These are phyloP conservation scores for Rhizopogon vesiculosus DNA, from an alignment of 768 basidiomycete species.

Conservation along the genomic window DNA sequence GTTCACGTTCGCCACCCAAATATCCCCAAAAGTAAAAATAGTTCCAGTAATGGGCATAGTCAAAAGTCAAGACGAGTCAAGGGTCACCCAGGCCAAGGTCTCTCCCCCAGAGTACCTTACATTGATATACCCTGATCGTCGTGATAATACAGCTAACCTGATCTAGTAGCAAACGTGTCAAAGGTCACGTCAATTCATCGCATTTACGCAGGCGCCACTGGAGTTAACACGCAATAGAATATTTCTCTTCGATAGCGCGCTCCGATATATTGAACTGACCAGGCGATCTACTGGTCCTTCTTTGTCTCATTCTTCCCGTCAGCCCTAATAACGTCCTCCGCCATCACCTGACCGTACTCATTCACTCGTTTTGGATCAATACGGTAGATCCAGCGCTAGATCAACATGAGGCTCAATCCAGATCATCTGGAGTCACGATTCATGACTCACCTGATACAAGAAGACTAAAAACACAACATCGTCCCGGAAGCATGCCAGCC, in stretches of 20 bases:
- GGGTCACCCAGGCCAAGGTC: neutral
- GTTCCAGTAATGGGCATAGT: neutral
- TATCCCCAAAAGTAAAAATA: neutral
- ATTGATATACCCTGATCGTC: neutral
- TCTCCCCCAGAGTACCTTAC: neutral
- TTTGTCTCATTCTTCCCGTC: slow-evolving; percentile 45
- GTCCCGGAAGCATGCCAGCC: slow-evolving; percentile 86
- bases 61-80: too few relatives aligned
- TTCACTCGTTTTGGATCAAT: slow-evolving; percentile 93
- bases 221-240: slow-evolving; percentile 11
- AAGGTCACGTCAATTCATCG: neutral
- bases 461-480: slow-evolving; percentile 90
- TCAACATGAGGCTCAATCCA: slow-evolving; percentile 15
- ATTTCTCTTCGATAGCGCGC: neutral
- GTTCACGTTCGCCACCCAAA: neutral
- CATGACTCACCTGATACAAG: slow-evolving; percentile 74
- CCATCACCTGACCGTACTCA: slow-evolving; percentile 89
- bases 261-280: neutral
- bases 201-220: neutral
- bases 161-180: neutral
- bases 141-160: neutral
- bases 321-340: slow-evolving; percentile 36
- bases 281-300: slow-evolving; percentile 43
- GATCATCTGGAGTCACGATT: slow-evolving; percentile 5
- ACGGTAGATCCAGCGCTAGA: slow-evolving; percentile 94